Conservation (phyloP, 2,329 filamentous ascomycete species). For the Teratosphaeria nubilosa region DNA sequence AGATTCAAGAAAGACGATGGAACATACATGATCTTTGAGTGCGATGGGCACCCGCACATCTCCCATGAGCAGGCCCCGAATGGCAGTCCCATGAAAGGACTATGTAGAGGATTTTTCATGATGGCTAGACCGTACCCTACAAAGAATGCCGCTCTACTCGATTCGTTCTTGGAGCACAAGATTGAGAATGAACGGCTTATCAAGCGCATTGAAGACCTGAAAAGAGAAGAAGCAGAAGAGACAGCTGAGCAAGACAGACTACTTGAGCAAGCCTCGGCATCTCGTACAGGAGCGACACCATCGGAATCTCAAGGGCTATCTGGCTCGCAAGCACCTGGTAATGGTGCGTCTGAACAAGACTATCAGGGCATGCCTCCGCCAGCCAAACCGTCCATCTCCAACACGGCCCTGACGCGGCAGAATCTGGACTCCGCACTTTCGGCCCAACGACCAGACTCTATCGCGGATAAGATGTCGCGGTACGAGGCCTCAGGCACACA, state of each 20-base stretch:
- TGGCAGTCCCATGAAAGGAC: slow-evolving; percentile 38
- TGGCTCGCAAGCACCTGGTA: slow-evolving; percentile 8
- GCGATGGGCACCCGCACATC: slow-evolving; percentile 86
- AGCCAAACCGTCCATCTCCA: slow-evolving; percentile 52
- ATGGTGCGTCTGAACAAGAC: slow-evolving; percentile 16
- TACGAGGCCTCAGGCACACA: slow-evolving; percentile 64
- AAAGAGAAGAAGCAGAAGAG: slow-evolving; percentile 76
- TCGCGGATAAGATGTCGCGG: slow-evolving; percentile 74
- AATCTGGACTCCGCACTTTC: slow-evolving; percentile 66
- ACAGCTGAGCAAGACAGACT: slow-evolving; percentile 54
- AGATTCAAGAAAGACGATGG: slow-evolving; percentile 68
- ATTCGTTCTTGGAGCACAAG: slow-evolving; percentile 93
- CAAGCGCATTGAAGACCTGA: slow-evolving; percentile 74
- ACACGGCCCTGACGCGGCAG: slow-evolving; percentile 63
- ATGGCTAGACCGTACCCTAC: slow-evolving; percentile 85
- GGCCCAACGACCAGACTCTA: slow-evolving; percentile 59
- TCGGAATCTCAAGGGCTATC: slow-evolving; percentile 10
- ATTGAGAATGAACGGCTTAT: slow-evolving; percentile 86
- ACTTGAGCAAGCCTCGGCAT: slow-evolving; percentile 26
- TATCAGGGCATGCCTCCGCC: slow-evolving; percentile 51
- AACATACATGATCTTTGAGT: slow-evolving; percentile 71
- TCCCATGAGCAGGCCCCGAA: slow-evolving; percentile 43
- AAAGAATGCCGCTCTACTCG: slow-evolving; percentile 72
- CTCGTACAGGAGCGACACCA: slow-evolving; percentile 16
- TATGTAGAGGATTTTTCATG: slow-evolving; percentile 86